Evolutionary conservation across 192 early-diverging fungal species (phyloP), one percentile per base, ranked within the genome.

Genomic region (Podila minutissima): DNA sequence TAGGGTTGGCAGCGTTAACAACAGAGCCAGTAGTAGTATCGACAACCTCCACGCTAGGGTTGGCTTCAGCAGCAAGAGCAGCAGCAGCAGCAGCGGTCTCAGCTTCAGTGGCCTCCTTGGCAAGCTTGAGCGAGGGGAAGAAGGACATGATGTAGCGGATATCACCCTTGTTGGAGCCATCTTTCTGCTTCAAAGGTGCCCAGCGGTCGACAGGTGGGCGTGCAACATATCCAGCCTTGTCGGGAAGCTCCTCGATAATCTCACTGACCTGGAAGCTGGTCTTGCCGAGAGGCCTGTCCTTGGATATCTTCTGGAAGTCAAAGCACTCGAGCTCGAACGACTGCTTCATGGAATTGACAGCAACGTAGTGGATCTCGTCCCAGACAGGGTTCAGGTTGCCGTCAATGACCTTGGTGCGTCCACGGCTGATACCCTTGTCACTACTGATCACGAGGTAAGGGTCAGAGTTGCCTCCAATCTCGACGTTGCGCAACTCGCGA

Each of bases 321-420:
- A 92, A 94, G 41, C 93, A 86, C 62, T 95, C 93, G 26, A 98
- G 84, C 13, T 86, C 84, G 46, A 99, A 73, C 26, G 85, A 71
- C 69, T 99, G 94, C 66, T 86, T 86, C 26, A 91, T 79, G 9
- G 93, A 90, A 71, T 93, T 95, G 62, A 93, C 87, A n/a, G 95
- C 92, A 17, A 95, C 87, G 71, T 95, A 97, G 38, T 94, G 89
- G 29, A 90, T 91, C 85, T 97, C 96, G 82, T 97, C 92, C 96
- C 97, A 99, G 33, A 91, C 89, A 2, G 98, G 98, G 63, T 96
- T 90, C 64, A 97, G 75, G 22, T 93, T 92, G 71, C 95, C 92
- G 31, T 93, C 89, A 71, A 95, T 94, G 74, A 92, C 88, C 35
- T 93, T 90, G 17, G 96, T 96, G 33, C 91, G 89, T 48, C 89